phyloP scores from a whole-genome alignment of 148 eudicot genomes.

The Rhododendron kiyosumense region DNA sequence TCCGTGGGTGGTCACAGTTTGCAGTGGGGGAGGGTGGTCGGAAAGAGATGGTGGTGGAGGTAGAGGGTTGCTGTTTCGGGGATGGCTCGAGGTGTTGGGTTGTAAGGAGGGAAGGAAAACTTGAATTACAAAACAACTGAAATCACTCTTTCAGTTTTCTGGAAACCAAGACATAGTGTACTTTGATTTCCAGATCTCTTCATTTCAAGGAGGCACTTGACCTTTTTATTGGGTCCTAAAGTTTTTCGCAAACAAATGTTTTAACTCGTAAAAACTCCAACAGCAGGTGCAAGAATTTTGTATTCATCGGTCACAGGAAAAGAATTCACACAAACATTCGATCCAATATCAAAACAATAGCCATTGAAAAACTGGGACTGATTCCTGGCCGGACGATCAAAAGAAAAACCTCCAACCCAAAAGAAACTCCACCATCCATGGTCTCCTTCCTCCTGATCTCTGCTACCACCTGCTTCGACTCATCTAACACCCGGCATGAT shows the following conservation, averaged over 20 bases:
- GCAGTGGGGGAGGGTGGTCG: not conserved
- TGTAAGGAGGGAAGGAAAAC: not conserved
- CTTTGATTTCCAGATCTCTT: not conserved
- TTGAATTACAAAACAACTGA: not conserved
- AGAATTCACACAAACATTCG: conserved; percentile 35
- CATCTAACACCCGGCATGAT: conserved; percentile 55
- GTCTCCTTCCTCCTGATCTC: conserved; percentile 78
- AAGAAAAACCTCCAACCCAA: conserved; percentile 69
- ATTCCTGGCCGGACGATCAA: conserved; percentile 58
- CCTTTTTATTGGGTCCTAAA: not conserved
- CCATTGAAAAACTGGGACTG: conserved; percentile 54
- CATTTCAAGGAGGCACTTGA: not conserved
- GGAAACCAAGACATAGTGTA: not conserved
- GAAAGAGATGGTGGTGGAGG: not conserved
- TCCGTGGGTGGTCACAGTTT: not conserved
- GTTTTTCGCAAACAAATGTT: not conserved
- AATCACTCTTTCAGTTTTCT: not conserved
- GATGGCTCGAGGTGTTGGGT: not conserved
- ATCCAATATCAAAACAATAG: conserved; percentile 60
- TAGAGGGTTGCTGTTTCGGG: not conserved
- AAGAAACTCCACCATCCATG: conserved; percentile 39
- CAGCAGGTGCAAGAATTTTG: not conserved
- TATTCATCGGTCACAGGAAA: no score
- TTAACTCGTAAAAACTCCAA: not conserved
- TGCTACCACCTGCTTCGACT: conserved; percentile 47